Base-by-base conservation (phyloP, 495 filamentous ascomycete genomes). In the Annulohypoxylon stygium region DNA sequence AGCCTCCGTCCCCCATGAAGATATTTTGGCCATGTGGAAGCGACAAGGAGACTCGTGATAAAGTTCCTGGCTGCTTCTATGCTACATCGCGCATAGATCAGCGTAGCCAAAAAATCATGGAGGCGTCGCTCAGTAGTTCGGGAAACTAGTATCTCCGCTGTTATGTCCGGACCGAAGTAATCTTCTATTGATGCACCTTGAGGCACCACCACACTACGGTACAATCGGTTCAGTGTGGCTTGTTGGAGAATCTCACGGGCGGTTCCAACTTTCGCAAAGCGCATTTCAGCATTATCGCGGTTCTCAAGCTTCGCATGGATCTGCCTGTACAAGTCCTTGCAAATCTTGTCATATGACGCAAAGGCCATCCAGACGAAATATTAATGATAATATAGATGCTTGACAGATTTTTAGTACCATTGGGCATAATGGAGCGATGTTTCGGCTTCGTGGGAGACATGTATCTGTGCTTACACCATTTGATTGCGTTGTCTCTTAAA, bases 41-140 rank as follows among this genome's bases (percentile, higher is more conserved):
- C 12, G 26, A 64, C 8, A 14, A 81, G 63, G 16, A 81, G 73
- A 45, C 70, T 65, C 6, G 10, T 50, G 12, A 74, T 74, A 23
- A 83, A 79, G 10, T 61, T 65, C 54, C 77, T 72, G 9, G 77
- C 79, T 12, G 78, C 67, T 20, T 78, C 71, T 54, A 81, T 68
- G 18, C 55, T 76, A 45, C 78, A 82, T 9, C 63, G 45, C 1
- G 67, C 75, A 37, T 77, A 80, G 1, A 81, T 75, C 23, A 81
- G 34, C 39, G 75, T 75, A 7, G 80, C 80, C 12, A 81, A 60
- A 47, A 80, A 80, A 23, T 73, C 57, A 58, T 78, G 55, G 1
- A 80, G 73, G 7, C 74, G 11, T 37, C 75, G 65, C 26, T 79
- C 63, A 43, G 66, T 47, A 10, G 78, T 57, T n/a, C 75, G 66